Base-by-base conservation (phyloP, 75 land plant species). In the Pinus taeda region DNA sequence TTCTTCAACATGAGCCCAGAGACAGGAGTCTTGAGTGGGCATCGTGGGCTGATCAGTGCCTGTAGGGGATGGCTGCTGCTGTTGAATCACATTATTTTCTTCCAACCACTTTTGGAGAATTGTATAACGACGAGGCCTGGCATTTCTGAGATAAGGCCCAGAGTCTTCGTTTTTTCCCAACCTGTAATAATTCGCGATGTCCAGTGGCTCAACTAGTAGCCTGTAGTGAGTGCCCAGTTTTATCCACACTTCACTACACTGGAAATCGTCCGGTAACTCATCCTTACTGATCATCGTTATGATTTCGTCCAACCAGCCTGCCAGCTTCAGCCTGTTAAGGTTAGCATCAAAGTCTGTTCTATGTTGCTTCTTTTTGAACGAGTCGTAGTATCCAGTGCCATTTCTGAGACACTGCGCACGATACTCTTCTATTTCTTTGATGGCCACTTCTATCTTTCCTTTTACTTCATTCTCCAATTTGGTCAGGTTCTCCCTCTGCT, bases 141-240 rank as follows among this genome's bases (percentile, higher is more conserved):
- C 71, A 20, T 39, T 45, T 45, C 9, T 45, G 3, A 85, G 0
- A 60, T 90, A 90, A 53, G 87, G 92, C 0, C 89, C 89, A 3
- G 55, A 49, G 30, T 2, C 71, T 15, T 67, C 75, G 55, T 85
- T 80, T 78, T 18, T 75, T 14, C 80, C 80, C 0, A 15, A 69
- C 21, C 87, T 30, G 57, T 87, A 87, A 57, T 85, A 90, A 39
- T 90, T 87, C 3, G 89, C 89, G 29, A 90, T 85, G 59, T 90
- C 92, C 15, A 90, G 66, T 4, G 92, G 92, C 80, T 90, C 92
- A 5, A 88, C 88, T 1, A 90, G 80, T 20, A 87, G 86, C 65
- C 63, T 83, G 78, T 90, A 90, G 36, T 75, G 81, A 1, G 85
- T 86, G 20, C 85, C 75, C 2, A 83, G 77, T 53, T 76, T 83